Evolutionary conservation across 805 yeast genomes (phyloP).

Genomic region (Zygosaccharomyces siamensis): DNA sequence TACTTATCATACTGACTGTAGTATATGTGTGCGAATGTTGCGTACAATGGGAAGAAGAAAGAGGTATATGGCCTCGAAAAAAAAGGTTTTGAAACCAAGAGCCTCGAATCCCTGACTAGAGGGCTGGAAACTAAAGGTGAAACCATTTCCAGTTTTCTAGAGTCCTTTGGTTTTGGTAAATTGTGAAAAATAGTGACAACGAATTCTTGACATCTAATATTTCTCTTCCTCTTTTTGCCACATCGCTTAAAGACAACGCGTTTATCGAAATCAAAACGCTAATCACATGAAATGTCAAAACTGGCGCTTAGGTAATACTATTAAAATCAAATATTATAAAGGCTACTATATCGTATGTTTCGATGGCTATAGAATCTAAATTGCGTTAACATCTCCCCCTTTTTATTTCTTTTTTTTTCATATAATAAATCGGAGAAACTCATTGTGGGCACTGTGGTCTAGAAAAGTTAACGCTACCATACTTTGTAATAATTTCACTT

Average conservation of each 20-base stretch:
- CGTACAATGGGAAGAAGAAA: conserved; percentile 78
- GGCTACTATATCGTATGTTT: not conserved
- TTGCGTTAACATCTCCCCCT: too few species aligned
- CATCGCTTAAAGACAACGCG: conserved; percentile 7
- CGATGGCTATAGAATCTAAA: too few species aligned
- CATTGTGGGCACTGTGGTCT: too few species aligned
- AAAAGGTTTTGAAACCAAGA: conserved; percentile 63
- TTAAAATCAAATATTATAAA: not conserved
- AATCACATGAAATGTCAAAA: not conserved
- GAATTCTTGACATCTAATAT: not conserved
- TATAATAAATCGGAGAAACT: too few species aligned
- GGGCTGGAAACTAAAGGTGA: conserved; percentile 58
- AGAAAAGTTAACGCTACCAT: not conserved
- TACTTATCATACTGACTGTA: conserved; percentile 66
- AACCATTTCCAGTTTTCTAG: conserved; percentile 14
- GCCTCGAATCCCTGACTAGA: conserved; percentile 63
- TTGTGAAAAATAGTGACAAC: not conserved
- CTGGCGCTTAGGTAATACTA: not conserved
- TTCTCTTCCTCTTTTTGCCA: conserved; percentile 2
- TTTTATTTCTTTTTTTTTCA: too few species aligned
- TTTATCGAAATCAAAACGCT: not conserved
- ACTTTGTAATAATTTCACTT: not conserved
- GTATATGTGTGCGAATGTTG: conserved; percentile 64
- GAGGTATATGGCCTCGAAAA: conserved; percentile 68
- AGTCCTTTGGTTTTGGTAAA: not conserved